Conservation (phyloP, 768 basidiomycete genomes). For the Crassisporium funariophilum region DNA sequence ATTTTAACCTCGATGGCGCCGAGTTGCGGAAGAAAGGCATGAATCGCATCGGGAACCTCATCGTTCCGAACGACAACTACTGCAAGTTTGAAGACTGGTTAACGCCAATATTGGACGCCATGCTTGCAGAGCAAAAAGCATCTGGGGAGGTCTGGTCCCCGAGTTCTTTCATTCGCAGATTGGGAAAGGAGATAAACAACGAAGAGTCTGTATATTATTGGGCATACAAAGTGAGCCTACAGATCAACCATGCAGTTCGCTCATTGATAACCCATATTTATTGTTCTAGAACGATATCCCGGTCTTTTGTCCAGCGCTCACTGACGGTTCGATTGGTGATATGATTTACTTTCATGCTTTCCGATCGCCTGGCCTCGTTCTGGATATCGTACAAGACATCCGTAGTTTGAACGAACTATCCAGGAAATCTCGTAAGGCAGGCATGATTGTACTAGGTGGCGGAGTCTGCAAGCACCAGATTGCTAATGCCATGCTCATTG, state of each 20-base stretch:
- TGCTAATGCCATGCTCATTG: constrained; percentile 99
- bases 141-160: constrained; percentile 82
- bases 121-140: constrained; percentile 86
- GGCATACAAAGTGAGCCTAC: constrained; percentile 90
- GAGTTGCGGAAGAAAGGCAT: constrained; percentile 86
- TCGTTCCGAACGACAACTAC: constrained; percentile 98
- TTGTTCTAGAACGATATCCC: constrained; percentile 88
- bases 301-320: constrained; percentile 97
- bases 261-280: neutral
- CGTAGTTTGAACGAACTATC: constrained; percentile 88
- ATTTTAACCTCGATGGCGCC: constrained; percentile 91
- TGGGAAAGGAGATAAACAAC: constrained; percentile 97
- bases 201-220: constrained; percentile 99
- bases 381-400: constrained; percentile 97
- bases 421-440: constrained; percentile 87
- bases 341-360: constrained; percentile 99
- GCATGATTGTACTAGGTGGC: constrained; percentile 97
- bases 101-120: constrained; percentile 86
- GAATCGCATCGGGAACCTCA: constrained; percentile 95
- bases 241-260: constrained; percentile 6
- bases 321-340: constrained; percentile 97
- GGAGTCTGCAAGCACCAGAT: constrained; percentile 99
- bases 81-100: constrained; percentile 99
- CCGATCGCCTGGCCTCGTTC: constrained; percentile 75
- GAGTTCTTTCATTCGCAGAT: constrained; percentile 86